Evolutionary conservation across 2,329 filamentous ascomycete species (phyloP).

Genomic region (Sporothrix brasiliensis): DNA sequence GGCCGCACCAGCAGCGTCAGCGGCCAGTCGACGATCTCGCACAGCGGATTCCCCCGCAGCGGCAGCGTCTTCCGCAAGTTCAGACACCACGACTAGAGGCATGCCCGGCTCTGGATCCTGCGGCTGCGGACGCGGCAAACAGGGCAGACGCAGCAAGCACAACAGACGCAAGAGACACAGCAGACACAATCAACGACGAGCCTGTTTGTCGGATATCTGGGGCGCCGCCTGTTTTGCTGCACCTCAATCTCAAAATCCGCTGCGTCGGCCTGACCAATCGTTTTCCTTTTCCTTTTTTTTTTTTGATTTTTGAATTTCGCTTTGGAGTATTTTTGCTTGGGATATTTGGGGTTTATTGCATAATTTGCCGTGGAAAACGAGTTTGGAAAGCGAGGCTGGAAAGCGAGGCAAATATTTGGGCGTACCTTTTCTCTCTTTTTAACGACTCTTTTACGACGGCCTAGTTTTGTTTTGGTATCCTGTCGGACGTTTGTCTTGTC

Average conservation of each 20-base stretch:
- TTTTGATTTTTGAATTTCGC: not conserved
- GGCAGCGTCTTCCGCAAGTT: constrained; percentile 35
- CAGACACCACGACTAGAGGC: constrained; percentile 28
- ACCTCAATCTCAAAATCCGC: not conserved
- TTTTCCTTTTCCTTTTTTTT: too few relatives aligned
- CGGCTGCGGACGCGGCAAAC: not conserved
- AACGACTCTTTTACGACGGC: constrained; percentile 7
- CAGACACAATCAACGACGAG: too few relatives aligned
- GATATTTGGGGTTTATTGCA: constrained; percentile 17
- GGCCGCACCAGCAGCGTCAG: not conserved
- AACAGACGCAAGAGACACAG: too few relatives aligned
- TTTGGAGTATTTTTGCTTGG: not conserved
- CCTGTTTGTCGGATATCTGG: not conserved
- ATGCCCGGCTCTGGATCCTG: not conserved
- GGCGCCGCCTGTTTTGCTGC: constrained; percentile 6
- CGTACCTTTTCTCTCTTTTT: not conserved
- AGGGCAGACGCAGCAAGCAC: not conserved
- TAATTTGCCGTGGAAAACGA: constrained; percentile 7
- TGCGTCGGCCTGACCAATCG: not conserved
- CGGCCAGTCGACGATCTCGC: constrained; percentile 2
- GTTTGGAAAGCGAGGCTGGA: constrained; percentile 2
- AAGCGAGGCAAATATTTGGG: constrained; percentile 6
- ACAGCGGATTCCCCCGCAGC: not conserved
- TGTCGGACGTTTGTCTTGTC: constrained; percentile 12
- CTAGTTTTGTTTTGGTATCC: not conserved